A percentile compares a stretch with the other conserved stretches of the same genome.
Conservation (phyloP, 1,139 yeast species). For the Taphrina wiesneri region DNA sequence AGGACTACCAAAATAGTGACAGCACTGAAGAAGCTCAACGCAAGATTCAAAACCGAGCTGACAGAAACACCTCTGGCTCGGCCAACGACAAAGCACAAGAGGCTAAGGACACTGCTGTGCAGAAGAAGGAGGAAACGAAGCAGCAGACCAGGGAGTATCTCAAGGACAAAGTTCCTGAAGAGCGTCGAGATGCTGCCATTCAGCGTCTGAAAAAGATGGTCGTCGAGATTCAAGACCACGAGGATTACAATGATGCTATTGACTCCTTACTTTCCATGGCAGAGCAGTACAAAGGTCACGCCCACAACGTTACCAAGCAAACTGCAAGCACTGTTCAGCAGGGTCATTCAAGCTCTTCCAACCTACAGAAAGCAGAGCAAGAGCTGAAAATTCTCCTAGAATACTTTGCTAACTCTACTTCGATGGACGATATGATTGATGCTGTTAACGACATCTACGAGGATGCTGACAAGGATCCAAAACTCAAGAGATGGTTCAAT, state of each 20-base stretch:
- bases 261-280: constrained; percentile 38
- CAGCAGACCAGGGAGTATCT: constrained; percentile 35
- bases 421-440: constrained; percentile 37
- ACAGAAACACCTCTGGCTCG: constrained; percentile 12
- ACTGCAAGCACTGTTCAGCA: constrained; percentile 28
- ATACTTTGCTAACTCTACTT: constrained; percentile 39
- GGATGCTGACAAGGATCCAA: constrained; percentile 38
- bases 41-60: constrained; percentile 21
- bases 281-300: constrained; percentile 35
- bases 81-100: constrained; percentile 23
- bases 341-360: constrained; percentile 34
- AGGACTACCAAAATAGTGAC: constrained; percentile 22
- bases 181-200: constrained; percentile 38
- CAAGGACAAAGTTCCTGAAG: constrained; percentile 38
- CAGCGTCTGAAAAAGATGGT: constrained; percentile 39
- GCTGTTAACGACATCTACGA: constrained; percentile 36
- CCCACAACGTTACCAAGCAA: constrained; percentile 21
- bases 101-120: constrained; percentile 24
- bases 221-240: constrained; percentile 40
- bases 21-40: constrained; percentile 16
- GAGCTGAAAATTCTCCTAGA: constrained; percentile 38
- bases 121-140: constrained; percentile 30
- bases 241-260: constrained; percentile 39
- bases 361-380: constrained; percentile 37
- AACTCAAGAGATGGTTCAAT: constrained; percentile 38